Conservation (phyloP, 2,329 filamentous ascomycete species). For the Plenodomus biglobosus region DNA sequence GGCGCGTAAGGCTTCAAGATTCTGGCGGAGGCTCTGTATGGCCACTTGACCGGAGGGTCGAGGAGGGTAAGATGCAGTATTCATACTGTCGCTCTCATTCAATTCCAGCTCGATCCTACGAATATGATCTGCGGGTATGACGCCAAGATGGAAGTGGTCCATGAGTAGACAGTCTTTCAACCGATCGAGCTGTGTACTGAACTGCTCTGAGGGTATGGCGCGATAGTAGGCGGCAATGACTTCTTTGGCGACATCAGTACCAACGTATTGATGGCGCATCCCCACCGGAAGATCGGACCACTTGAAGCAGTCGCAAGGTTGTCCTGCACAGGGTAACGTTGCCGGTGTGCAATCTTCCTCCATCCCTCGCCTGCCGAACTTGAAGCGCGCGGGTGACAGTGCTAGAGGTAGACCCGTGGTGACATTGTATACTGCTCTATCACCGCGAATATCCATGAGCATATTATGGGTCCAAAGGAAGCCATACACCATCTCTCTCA, state of each 20-base stretch:
- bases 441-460: not conserved
- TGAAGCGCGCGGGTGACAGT: not conserved
- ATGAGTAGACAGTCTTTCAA: not conserved
- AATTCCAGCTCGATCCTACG: not conserved
- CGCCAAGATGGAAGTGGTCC: conserved; percentile 2
- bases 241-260: not conserved
- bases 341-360: not conserved
- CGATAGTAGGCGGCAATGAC: conserved; percentile 1
- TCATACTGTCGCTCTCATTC: too few relatives aligned
- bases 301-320: not conserved
- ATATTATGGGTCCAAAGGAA: not conserved
- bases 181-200: not conserved
- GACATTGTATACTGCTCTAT: not conserved
- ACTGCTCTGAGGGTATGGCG: not conserved
- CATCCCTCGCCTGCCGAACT: not conserved
- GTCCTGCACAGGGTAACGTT: not conserved
- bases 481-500: not conserved
- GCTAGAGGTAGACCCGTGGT: not conserved
- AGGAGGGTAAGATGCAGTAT: too few relatives aligned
- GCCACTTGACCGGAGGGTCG: too few relatives aligned
- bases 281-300: not conserved
- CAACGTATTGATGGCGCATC: not conserved
- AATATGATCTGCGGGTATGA: conserved; percentile 1
- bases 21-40: not conserved
- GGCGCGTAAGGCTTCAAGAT: not conserved